Base-by-base conservation (phyloP, 225 moss, liverwort and hornwort genomes). In the Physcomitrellopsis africana region DNA sequence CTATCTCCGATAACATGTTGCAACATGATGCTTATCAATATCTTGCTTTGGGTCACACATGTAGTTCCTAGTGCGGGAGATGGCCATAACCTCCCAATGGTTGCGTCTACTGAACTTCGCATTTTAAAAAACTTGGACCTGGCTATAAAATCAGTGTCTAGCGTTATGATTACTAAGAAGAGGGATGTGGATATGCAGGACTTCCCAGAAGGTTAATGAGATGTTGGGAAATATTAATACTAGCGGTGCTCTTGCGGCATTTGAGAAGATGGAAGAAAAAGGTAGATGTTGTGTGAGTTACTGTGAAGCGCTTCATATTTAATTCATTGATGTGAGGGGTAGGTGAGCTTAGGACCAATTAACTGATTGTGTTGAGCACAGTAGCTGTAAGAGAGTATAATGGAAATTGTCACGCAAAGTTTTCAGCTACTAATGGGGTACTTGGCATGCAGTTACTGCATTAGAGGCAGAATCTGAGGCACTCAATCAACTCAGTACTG, bases 261-360 rank as follows among this genome's bases (percentile, higher is more conserved):
- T 99, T 62, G 99, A 99, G 20, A 99, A 93, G 79, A 99, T 99
- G 99, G 99, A 99, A 82, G 95, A 99, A 83, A 99, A 99, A 87
- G 95, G 92, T 93, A 78, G 55, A 42, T 10, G 10, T 29, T 13
- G 20, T 22, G 17, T 71, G 10, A 55, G 41, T 27, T 55, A 1
- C 23, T 44, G 7, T 77, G n/a, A 14, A 17, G 17, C 3, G 53
- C 23, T 53, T 14, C 52, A 17, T 64, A 3, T 74, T 13, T 1
- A 32, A 60, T 65, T 52, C 12, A 20, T 43, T 24, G 27, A 59
- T 2, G 17, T 10, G 43, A 46, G 23, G 13, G 23, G 8, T 26
- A 19, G 16, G 64, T 26, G 32, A 37, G 32, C 32, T 37, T 37
- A 37, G 32, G 4, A 37, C 32, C 7, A 7, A 49, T 13, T 11